Evolutionary conservation across 2,329 filamentous ascomycete genomes (phyloP).

Genomic region (Diaporthe citri): DNA sequence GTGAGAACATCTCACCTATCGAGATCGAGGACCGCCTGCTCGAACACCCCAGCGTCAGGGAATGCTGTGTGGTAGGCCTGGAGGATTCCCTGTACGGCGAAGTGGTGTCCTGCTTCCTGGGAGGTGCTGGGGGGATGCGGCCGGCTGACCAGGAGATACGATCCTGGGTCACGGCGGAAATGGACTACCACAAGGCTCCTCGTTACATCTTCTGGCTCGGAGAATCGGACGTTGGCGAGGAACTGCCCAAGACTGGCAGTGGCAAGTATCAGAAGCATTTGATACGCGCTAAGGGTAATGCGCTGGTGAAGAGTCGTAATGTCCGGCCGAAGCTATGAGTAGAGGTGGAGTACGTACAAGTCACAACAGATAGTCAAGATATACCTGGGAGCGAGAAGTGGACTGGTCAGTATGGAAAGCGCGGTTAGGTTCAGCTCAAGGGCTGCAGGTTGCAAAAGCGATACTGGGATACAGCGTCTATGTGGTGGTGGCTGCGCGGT

Average conservation of each 20-base stretch:
- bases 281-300: slow-evolving; percentile 5
- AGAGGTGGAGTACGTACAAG: background rate
- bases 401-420: background rate
- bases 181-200: slow-evolving; percentile 1
- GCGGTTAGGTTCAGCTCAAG: background rate
- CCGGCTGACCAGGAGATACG: background rate
- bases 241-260: background rate
- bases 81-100: slow-evolving; percentile 12
- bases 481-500: too few species aligned
- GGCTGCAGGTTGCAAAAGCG: background rate
- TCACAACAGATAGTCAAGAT: background rate
- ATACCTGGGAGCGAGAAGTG: background rate
- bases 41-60: background rate
- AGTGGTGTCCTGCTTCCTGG: slow-evolving; percentile 1
- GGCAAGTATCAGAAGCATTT: slow-evolving; percentile 16
- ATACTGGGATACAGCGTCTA: too few species aligned
- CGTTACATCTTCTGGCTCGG: slow-evolving; percentile 12
- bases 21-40: slow-evolving; percentile 10
- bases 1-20: slow-evolving; percentile 1
- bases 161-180: background rate
- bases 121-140: background rate
- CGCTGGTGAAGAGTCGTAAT: background rate
- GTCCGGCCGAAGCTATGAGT: background rate
- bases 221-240: background rate
- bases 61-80: slow-evolving; percentile 1